Base-by-base conservation (phyloP, 1,284 basidiomycete genomes). In the Pholiota adiposa region DNA sequence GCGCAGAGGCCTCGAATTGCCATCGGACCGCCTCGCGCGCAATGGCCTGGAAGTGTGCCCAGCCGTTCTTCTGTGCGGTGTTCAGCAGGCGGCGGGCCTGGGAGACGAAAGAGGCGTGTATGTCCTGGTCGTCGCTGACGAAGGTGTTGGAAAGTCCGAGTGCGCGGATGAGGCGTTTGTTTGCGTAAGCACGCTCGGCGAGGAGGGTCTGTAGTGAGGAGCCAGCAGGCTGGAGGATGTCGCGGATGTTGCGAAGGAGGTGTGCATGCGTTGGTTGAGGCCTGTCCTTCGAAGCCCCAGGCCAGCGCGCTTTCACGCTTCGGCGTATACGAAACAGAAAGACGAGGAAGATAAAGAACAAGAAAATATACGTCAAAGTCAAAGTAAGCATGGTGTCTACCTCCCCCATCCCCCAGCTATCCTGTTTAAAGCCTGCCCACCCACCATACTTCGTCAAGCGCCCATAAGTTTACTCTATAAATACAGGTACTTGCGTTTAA, bases 101-200 rank as follows among this genome's bases (percentile, higher is more conserved):
- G 1, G 61, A 54, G 8, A 73, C 65, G 56, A 83, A 83, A 0
- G 23, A 23, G 2, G 67, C 60, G 54, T 78, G 78, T 1, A 77
- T 65, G 1, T 52, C 56, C 9, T 63, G 41, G 34, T 72, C 71
- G 5, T 61, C 27, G 56, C 71, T 74, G 53, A 79, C 78, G 52
- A 79, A 79, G 0, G 77, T 77, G 51, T 79, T 79, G 9, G 69
- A 71, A 31, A 84, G 69, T 16, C 64, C 61, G 38, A 86, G 80
- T 0, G 81, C 78, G 0, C 67, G 69, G 1, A 76, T 64, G 0
- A 86, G 74, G 0, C 82, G 75, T 31, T 69, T 52, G 44, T 86
- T 86, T 0, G 84, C 74, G 0, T 56, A 21, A 0, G 83, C 77
- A 0, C 83, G 76, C 1, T 79, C 70, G 0, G 29, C 48, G 1